A percentile compares a stretch with the other conserved stretches of the same genome.
These are phyloP conservation scores for Cladosporium velox DNA, from an alignment of 2,329 filamentous ascomycete genomes.

Conservation along the genomic window DNA sequence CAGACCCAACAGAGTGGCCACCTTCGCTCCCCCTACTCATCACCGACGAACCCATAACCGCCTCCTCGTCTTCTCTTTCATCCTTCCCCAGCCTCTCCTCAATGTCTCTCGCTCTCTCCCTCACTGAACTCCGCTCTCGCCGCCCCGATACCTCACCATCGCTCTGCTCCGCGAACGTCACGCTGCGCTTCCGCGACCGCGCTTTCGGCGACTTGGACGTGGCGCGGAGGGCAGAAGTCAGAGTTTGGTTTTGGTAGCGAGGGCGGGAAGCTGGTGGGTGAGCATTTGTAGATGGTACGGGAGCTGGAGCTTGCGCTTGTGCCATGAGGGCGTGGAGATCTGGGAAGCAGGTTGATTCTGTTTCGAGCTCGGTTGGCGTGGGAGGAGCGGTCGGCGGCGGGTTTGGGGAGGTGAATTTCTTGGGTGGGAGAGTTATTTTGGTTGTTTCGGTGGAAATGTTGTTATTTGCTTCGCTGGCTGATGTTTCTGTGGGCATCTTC, in stretches of 20 bases:
- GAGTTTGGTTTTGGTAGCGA: conserved; percentile 3
- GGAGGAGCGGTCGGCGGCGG: neutral
- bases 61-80: neutral
- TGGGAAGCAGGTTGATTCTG: neutral
- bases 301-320: neutral
- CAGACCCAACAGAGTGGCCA: neutral
- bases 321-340: neutral
- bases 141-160: neutral
- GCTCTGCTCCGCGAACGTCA: conserved; percentile 3
- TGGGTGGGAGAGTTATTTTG: neutral
- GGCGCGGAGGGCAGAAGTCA: conserved; percentile 1
- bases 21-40: neutral
- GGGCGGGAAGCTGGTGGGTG: neutral
- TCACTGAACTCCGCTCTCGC: neutral
- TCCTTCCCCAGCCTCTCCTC: neutral
- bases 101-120: neutral
- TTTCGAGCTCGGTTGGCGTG: neutral
- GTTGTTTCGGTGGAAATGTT: neutral
- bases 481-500: neutral
- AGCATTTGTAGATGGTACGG: neutral
- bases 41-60: neutral
- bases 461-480: neutral
- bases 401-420: neutral
- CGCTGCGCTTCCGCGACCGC: conserved; percentile 7
- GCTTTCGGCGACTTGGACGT: neutral